These are phyloP conservation scores for Arthrobotrys conoides DNA, from an alignment of 2,329 filamentous ascomycete species.

Conservation along the genomic window DNA sequence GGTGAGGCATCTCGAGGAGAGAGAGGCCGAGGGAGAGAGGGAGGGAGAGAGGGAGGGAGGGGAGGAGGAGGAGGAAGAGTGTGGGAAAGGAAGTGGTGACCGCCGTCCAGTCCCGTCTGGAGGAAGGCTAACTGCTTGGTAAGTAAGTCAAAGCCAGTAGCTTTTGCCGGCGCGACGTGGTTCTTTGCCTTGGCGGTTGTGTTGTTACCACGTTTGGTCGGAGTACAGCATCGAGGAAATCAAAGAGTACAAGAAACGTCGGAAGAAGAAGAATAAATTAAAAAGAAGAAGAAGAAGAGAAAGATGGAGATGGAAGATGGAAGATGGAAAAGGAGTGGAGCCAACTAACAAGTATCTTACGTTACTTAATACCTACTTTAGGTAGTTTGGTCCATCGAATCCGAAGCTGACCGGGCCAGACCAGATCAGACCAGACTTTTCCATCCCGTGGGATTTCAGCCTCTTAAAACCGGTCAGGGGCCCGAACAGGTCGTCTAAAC, in stretches of 20 bases:
- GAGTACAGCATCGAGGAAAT: too few relatives aligned
- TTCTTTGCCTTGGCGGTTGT: conserved; percentile 4
- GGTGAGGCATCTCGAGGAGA: conserved; percentile 40
- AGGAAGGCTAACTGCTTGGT: not conserved
- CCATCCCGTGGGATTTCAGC: conserved; percentile 28
- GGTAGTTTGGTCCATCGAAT: conserved; percentile 9
- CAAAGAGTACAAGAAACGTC: too few relatives aligned
- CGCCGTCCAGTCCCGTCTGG: not conserved
- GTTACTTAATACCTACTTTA: too few relatives aligned
- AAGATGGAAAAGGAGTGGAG: conserved; percentile 15
- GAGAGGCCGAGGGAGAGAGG: not conserved
- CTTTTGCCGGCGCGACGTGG: conserved; percentile 25
- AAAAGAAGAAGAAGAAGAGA: not conserved
- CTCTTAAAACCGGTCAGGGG: conserved; percentile 16
- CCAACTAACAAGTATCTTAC: too few relatives aligned
- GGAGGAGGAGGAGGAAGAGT: not conserved
- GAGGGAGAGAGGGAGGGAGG: not conserved
- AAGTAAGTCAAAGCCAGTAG: too few relatives aligned
- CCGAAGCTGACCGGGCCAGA: conserved; percentile 32
- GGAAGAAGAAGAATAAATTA: not conserved
- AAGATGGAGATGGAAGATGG: not conserved
- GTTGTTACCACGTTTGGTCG: conserved; percentile 5
- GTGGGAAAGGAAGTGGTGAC: not conserved
- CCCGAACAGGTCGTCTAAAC: conserved; percentile 35
- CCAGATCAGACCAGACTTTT: too few relatives aligned